Evolutionary conservation across 345 rosid species (phyloP).

Genomic region (Viola odorata): DNA sequence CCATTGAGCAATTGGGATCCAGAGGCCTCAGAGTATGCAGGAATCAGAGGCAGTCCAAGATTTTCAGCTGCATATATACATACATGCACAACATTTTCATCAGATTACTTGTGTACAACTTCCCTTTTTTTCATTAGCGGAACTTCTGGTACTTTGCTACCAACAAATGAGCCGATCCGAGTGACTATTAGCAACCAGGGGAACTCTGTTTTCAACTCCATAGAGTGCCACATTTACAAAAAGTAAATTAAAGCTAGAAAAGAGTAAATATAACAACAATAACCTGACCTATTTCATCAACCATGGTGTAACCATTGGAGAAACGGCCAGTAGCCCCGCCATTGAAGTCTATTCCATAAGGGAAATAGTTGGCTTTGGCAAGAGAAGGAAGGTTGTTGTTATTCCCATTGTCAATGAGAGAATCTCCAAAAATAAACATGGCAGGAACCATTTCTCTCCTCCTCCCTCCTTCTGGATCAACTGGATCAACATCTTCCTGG

Average conservation of each 20-base stretch:
- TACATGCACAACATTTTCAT: neutral
- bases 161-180: no score
- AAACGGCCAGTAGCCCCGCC: slow-evolving; percentile 98
- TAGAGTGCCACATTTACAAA: no score
- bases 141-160: no score
- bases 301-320: slow-evolving; percentile 93
- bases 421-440: slow-evolving; percentile 88
- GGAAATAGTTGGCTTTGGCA: slow-evolving; percentile 90
- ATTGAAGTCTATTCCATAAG: slow-evolving; percentile 91
- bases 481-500: slow-evolving; percentile 10
- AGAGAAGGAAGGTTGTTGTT: slow-evolving; percentile 77
- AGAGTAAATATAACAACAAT: no score
- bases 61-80: slow-evolving; percentile 54
- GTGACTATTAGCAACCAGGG: no score
- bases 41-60: slow-evolving; percentile 79
- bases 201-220: no score
- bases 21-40: slow-evolving; percentile 72
- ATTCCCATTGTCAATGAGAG: slow-evolving; percentile 89
- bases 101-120: neutral
- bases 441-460: slow-evolving; percentile 67
- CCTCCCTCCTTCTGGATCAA: slow-evolving; percentile 20
- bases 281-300: slow-evolving; percentile 65
- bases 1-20: slow-evolving; percentile 75
- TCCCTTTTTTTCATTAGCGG: no score
- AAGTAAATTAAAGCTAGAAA: neutral